Evolutionary conservation across 2,329 filamentous ascomycete genomes (phyloP).

Genomic region (Aspergillus fumigatiaffinis): DNA sequence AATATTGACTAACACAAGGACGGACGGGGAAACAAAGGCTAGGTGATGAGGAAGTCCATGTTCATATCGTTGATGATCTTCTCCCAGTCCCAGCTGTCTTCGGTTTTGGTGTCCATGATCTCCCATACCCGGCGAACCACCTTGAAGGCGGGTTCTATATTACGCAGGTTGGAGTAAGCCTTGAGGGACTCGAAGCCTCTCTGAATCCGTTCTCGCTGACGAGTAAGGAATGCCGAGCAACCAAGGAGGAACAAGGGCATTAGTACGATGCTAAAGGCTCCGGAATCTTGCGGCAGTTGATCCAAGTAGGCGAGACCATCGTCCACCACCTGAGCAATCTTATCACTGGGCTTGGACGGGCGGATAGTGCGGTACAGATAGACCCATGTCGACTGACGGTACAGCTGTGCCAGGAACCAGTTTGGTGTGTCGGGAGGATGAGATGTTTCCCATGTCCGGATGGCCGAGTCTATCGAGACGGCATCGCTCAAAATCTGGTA

Average conservation of each 20-base stretch:
- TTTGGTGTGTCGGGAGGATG: constrained; percentile 51
- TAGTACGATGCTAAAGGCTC: constrained; percentile 56
- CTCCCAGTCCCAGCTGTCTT: constrained; percentile 62
- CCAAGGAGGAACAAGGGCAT: constrained; percentile 61
- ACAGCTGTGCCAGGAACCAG: constrained; percentile 56
- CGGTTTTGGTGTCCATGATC: constrained; percentile 55
- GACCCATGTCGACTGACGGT: constrained; percentile 61
- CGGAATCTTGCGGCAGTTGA: constrained; percentile 51
- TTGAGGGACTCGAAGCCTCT: constrained; percentile 53
- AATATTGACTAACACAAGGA: constrained; percentile 1
- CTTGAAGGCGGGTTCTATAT: constrained; percentile 54
- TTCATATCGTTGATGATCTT: constrained; percentile 55
- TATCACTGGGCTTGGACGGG: constrained; percentile 52
- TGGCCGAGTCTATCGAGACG: constrained; percentile 69
- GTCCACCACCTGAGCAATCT: constrained; percentile 56
- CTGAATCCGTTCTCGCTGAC: constrained; percentile 54
- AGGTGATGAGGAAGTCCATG: constrained; percentile 61
- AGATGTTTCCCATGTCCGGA: constrained; percentile 69
- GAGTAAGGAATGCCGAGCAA: constrained; percentile 55
- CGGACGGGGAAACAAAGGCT: constrained; percentile 14
- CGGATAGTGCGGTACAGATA: constrained; percentile 61
- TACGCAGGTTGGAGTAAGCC: constrained; percentile 54
- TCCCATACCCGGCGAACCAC: constrained; percentile 57
- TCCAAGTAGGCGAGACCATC: constrained; percentile 56
- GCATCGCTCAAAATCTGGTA: constrained; percentile 69